A percentile compares a stretch with the other conserved stretches of the same genome.
These are phyloP conservation scores for Claviceps humidiphila DNA, from an alignment of 2,329 filamentous ascomycete species.

Conservation along the genomic window DNA sequence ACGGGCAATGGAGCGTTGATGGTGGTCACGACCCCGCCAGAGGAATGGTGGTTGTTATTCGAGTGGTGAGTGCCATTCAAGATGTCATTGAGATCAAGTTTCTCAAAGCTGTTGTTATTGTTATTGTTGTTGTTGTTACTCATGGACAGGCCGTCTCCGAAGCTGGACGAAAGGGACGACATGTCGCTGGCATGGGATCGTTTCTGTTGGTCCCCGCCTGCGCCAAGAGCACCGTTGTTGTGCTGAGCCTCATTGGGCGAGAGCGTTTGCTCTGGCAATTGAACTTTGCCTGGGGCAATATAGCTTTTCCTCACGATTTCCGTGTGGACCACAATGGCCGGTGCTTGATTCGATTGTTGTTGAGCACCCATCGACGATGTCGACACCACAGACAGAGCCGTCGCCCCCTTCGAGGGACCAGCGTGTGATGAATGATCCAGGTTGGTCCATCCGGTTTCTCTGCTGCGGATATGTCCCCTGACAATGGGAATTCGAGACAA, in stretches of 20 bases:
- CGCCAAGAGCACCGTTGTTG: slow-evolving; percentile 4
- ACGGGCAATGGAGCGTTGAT: slow-evolving; percentile 7
- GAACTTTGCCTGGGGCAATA: neutral
- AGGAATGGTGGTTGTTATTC: neutral
- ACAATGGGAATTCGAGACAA: slow-evolving; percentile 22
- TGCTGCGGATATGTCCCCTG: slow-evolving; percentile 16
- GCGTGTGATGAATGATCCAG: slow-evolving; percentile 18
- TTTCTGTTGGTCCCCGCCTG: slow-evolving; percentile 9
- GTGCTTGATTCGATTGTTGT: neutral
- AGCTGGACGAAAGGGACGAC: slow-evolving; percentile 51
- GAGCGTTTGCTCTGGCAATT: slow-evolving; percentile 2
- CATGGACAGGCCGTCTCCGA: slow-evolving; percentile 48
- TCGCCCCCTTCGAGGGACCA: slow-evolving; percentile 8
- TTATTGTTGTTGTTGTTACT: slow-evolving; percentile 11
- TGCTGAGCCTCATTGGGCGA: slow-evolving; percentile 7
- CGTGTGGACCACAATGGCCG: slow-evolving; percentile 7
- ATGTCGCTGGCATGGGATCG: slow-evolving; percentile 33
- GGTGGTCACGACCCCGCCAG: slow-evolving; percentile 7
- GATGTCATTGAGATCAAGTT: neutral
- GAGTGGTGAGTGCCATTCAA: slow-evolving; percentile 14
- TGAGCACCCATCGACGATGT: neutral
- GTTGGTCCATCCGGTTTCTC: slow-evolving; percentile 19
- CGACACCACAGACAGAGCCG: neutral
- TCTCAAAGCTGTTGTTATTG: neutral
- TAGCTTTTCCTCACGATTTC: slow-evolving; percentile 5